phyloP scores from a whole-genome alignment of 2,329 filamentous ascomycete species.

The Stachybotrys chartarum region DNA sequence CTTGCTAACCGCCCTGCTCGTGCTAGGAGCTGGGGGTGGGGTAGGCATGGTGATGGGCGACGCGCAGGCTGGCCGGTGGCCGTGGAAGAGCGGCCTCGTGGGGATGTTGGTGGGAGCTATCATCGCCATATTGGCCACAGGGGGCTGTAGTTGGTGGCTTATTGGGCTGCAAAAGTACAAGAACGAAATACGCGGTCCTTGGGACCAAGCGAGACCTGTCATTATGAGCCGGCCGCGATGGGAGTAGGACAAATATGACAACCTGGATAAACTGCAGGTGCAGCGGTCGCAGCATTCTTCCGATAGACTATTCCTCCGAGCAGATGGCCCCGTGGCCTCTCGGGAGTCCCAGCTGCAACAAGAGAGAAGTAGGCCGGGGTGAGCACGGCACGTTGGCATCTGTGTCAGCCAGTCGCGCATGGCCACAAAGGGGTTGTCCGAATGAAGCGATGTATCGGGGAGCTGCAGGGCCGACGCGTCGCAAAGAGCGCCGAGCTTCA shows the following conservation, averaged over 20 bases:
- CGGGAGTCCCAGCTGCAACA: too few relatives aligned
- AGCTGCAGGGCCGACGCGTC: too few relatives aligned
- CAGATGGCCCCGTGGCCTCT: too few relatives aligned
- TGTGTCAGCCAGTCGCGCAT: too few relatives aligned
- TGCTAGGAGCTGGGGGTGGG: constrained; percentile 72
- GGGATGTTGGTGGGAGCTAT: constrained; percentile 73
- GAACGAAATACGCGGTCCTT: constrained; percentile 96
- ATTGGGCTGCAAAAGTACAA: constrained; percentile 98
- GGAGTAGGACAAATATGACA: constrained; percentile 16
- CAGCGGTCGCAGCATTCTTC: background rate
- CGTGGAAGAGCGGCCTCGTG: constrained; percentile 52
- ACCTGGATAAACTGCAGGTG: background rate
- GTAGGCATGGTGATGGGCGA: constrained; percentile 57
- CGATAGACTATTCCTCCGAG: too few relatives aligned
- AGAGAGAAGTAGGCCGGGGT: too few relatives aligned
- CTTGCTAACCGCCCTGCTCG: constrained; percentile 64
- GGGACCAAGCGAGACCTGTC: constrained; percentile 89
- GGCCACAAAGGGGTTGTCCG: too few relatives aligned
- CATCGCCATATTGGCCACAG: constrained; percentile 72
- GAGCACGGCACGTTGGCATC: too few relatives aligned
- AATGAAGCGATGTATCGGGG: too few relatives aligned
- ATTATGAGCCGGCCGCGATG: constrained; percentile 62
- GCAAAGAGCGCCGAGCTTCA: too few relatives aligned
- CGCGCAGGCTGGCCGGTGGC: constrained; percentile 30
- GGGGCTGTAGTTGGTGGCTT: constrained; percentile 94